Base-by-base conservation (phyloP, 2,329 filamentous ascomycete genomes). In the Beauveria sp. region DNA sequence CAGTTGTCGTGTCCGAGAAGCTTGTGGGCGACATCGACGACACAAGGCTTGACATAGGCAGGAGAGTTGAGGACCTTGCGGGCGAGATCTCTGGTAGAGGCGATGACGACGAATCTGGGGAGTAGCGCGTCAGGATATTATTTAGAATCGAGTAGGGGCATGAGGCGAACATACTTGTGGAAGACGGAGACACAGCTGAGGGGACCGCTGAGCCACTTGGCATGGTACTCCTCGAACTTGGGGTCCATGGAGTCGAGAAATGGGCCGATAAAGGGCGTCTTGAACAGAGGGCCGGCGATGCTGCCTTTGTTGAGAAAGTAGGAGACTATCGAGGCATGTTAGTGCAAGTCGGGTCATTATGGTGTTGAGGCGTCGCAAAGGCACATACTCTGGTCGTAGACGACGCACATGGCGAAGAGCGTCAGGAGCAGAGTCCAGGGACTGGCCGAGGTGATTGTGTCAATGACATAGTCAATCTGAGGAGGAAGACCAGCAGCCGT, bases 121-220 rank as follows among this genome's bases (percentile, higher is more conserved):
- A 47, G 7, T 9, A 38, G 53, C 10, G 28, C 12, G 28, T 43
- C 38, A 40, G 56, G 5, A 12, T 9, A 38, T 28, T 40, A 18
- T 14, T 16, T 18, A 43, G 4, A 5, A 51, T n/a, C 7, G 3
- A 8, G 22, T 24, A 24, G n/a, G 20, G 34, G 18, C 10, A 28
- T 9, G 7, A 12, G 14, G 12, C 24, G 18, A 40, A 62, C 86
- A 68, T 84, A 96, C 91, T 98, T 99, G 86, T 99, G 95, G 80
- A 99, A 99, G 70, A 99, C 92, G 2, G 93, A 97, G 64, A 99
- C 95, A 72, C 95, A 99, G 81, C 93, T 97, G 68, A 99, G 81
- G 53, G 90, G 88, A 52, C 90, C 95, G 71, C 91, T 96, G 69
- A 83, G 75, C 95, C 95, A 99, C 81, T 98, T 97, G 64, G 83